Conservation (phyloP, 2,329 filamentous ascomycete species). For the Podosphaera xanthii region DNA sequence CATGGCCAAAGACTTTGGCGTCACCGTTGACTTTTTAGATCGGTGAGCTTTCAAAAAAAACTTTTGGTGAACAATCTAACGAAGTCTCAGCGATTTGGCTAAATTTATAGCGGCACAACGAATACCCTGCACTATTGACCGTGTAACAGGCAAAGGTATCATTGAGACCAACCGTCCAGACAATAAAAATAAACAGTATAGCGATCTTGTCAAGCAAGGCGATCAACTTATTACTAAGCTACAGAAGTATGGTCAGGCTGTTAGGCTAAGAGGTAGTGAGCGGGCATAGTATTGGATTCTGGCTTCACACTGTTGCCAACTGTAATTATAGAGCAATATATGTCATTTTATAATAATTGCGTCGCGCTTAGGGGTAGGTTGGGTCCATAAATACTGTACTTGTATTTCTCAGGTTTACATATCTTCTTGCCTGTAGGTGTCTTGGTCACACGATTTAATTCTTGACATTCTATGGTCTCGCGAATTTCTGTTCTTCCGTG, state of each 20-base stretch:
- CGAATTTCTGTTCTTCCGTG: no score
- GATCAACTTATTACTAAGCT: slow-evolving; percentile 96
- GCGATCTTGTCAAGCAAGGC: slow-evolving; percentile 90
- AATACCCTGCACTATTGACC: slow-evolving; percentile 91
- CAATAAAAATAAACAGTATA: slow-evolving; percentile 99
- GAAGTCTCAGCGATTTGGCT: slow-evolving; percentile 50
- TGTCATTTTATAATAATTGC: neutral
- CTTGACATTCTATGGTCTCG: no score
- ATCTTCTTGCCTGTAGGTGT: no score
- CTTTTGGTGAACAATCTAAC: neutral
- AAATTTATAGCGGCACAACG: slow-evolving; percentile 91
- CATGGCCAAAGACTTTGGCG: slow-evolving; percentile 94
- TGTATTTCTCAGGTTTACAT: no score
- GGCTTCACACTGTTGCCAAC: neutral
- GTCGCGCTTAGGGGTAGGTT: no score
- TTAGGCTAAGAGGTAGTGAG: slow-evolving; percentile 83
- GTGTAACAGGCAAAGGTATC: slow-evolving; percentile 83
- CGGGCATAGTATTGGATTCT: slow-evolving; percentile 33
- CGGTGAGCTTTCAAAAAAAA: slow-evolving; percentile 32
- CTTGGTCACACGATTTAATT: no score
- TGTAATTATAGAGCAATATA: neutral
- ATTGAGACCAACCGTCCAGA: slow-evolving; percentile 96
- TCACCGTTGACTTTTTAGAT: slow-evolving; percentile 89
- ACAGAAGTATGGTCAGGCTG: slow-evolving; percentile 96
- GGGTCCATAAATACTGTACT: no score